Percentiles rank a stretch among this genome's conserved stretches.
Evolutionary conservation across 257 asterid genomes (phyloP).

Genomic region (Primulina huaijiensis): DNA sequence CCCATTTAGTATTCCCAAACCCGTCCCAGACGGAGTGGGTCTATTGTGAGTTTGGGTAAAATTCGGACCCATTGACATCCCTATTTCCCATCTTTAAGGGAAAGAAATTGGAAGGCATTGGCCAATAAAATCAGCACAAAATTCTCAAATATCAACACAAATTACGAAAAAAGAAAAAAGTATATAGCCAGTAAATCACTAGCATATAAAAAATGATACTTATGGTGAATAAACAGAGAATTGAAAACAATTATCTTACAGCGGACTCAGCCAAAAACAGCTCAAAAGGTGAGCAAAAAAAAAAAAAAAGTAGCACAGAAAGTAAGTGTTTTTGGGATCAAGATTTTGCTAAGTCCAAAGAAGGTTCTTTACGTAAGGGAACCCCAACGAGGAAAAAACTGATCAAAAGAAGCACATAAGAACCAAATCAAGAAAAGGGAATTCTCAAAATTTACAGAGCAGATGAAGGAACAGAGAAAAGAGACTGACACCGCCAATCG

Average conservation of each 20-base stretch:
- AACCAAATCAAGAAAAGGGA: constrained; percentile 14
- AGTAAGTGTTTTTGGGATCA: constrained; percentile 25
- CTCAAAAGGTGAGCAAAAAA: constrained; percentile 20
- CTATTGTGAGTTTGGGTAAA: too few relatives aligned
- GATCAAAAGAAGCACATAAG: too few relatives aligned
- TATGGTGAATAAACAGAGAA: not conserved
- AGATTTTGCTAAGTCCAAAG: constrained; percentile 16
- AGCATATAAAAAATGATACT: not conserved
- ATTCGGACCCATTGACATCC: too few relatives aligned
- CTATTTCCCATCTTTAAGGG: too few relatives aligned
- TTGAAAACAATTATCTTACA: constrained; percentile 2
- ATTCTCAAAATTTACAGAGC: not conserved
- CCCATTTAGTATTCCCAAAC: too few relatives aligned
- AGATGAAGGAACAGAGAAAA: constrained; percentile 5
- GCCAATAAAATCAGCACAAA: constrained; percentile 1
- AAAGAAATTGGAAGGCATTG: constrained; percentile 49
- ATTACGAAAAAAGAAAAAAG: not conserved
- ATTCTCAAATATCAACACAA: not conserved
- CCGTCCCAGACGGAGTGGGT: too few relatives aligned
- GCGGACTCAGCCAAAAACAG: constrained; percentile 21
- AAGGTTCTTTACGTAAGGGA: constrained; percentile 15
- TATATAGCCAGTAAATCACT: not conserved
- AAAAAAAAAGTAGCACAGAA: constrained; percentile 17
- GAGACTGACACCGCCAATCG: constrained; percentile 17
- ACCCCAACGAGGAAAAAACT: too few relatives aligned